Evolutionary conservation across 768 basidiomycete species (phyloP), one percentile per base, ranked within the genome.

Genomic region (Russula sp.): DNA sequence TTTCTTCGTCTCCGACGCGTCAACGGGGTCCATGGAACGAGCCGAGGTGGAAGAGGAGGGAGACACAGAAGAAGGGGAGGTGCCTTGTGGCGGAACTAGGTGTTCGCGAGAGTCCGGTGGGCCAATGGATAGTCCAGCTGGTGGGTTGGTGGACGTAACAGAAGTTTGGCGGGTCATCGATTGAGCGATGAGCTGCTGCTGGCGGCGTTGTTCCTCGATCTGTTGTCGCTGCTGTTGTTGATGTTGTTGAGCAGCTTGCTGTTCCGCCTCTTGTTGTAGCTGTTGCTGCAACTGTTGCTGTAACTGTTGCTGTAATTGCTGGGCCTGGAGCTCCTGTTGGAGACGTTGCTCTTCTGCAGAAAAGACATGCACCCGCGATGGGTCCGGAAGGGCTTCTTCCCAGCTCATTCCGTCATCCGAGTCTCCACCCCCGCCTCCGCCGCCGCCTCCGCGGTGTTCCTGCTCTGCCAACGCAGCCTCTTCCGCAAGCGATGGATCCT

Each of bases 381-480:
- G 77, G 56, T 81, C 83, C 2, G 82, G 84, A 11, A 78, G 80
- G 41, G 77, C 73, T 57, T 92, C 89, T 51, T 93, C 92, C 93
- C 94, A 95, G 62, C 82, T 81, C 83, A 95, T 90, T 2, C 86
- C 88, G 68, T 94, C 93, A 63, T 93, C 91, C 0, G 81, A 82
- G 56, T 88, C 87, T 78, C 39, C 56, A 78, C 55, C 56, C 36
- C 38, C 61, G 14, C 25, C 52, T 42, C 39, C 56, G 78, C 55
- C 56, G 35, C 38, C 61, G 14, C 25, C 52, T 42, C 48, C 61
- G 20, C 57, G 61, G 46, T 52, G 57, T 36, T 49, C 82, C 20
- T 76, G 75, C 52, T 78, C 76, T 59, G 74, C 69, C n/a, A 73
- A 70, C 60, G 78, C 81, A 67, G 84, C 80, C 20, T 83, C 82